phyloP scores from a whole-genome alignment of 2,329 filamentous ascomycete species.

The Harringtonia aguacate region DNA sequence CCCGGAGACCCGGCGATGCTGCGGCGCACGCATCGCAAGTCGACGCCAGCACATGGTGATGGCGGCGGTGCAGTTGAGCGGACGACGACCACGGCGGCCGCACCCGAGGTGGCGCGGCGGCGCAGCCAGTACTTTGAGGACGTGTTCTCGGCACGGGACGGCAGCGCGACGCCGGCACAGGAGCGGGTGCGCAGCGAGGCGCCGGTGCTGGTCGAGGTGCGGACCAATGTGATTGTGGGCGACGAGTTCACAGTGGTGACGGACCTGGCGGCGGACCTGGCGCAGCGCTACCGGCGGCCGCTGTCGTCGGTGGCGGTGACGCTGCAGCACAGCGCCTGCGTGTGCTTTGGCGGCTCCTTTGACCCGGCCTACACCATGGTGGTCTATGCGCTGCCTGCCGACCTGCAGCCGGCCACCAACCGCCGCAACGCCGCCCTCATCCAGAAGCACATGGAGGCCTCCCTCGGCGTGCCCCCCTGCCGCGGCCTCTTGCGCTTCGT shows the following conservation, averaged over 20 bases:
- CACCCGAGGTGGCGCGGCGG: constrained; percentile 15
- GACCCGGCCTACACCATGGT: constrained; percentile 72
- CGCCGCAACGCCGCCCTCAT: constrained; percentile 70
- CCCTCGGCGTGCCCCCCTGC: constrained; percentile 52
- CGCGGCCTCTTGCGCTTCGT: constrained; percentile 67
- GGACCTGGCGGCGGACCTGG: constrained; percentile 61
- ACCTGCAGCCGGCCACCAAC: constrained; percentile 65
- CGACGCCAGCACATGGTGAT: constrained; percentile 3
- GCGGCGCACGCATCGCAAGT: constrained; percentile 17
- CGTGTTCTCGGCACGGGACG: constrained; percentile 23
- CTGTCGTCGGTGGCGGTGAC: constrained; percentile 64
- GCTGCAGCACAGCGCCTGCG: constrained; percentile 63
- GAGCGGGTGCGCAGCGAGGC: constrained; percentile 42
- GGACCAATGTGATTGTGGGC: constrained; percentile 53
- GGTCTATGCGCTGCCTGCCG: constrained; percentile 57
- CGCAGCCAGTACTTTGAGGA: constrained; percentile 36
- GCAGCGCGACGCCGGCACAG: constrained; percentile 22
- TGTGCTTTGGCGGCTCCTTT: constrained; percentile 65
- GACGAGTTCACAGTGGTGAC: constrained; percentile 68
- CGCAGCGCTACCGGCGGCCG: constrained; percentile 64
- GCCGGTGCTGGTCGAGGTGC: constrained; percentile 52
- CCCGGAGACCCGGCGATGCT: constrained; percentile 25
- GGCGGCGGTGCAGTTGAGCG: no score
- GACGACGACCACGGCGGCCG: neutral
- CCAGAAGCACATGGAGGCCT: constrained; percentile 62